Evolutionary conservation across 2,329 filamentous ascomycete genomes (phyloP).

Genomic region (Alternaria brassicae): DNA sequence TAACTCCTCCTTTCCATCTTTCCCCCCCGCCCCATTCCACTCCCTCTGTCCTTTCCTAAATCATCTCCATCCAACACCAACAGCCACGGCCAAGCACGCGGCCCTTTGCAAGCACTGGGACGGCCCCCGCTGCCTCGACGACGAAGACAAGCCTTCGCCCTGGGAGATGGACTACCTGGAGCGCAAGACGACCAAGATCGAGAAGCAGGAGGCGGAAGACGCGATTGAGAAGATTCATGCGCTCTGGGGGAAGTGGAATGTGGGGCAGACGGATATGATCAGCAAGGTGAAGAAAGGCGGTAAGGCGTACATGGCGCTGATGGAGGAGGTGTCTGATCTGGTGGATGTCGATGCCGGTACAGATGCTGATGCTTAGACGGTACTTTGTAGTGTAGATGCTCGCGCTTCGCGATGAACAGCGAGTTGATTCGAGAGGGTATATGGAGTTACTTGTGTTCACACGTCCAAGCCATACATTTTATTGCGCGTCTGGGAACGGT

Average conservation of each 20-base stretch:
- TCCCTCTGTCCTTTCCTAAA: neutral
- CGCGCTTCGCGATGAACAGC: too few relatives aligned
- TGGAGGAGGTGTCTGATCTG: neutral
- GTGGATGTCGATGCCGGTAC: neutral
- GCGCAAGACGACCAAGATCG: neutral
- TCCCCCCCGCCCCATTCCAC: neutral
- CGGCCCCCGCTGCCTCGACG: neutral
- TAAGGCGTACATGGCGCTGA: neutral
- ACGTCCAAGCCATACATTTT: too few relatives aligned
- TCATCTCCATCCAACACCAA: neutral
- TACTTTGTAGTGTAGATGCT: neutral
- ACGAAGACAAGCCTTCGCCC: neutral
- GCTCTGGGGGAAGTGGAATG: neutral
- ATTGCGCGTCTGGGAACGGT: too few relatives aligned
- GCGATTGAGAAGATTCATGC: neutral
- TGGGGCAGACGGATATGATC: neutral
- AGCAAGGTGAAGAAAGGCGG: neutral
- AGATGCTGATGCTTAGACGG: neutral
- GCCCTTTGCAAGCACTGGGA: neutral
- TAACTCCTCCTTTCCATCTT: too few relatives aligned
- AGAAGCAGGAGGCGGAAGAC: neutral
- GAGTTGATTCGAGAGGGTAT: too few relatives aligned
- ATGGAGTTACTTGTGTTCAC: too few relatives aligned
- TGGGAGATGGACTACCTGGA: neutral
- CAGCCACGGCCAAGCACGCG: neutral